Base-by-base conservation (phyloP, 495 filamentous ascomycete species). In the Penicillium steckii region DNA sequence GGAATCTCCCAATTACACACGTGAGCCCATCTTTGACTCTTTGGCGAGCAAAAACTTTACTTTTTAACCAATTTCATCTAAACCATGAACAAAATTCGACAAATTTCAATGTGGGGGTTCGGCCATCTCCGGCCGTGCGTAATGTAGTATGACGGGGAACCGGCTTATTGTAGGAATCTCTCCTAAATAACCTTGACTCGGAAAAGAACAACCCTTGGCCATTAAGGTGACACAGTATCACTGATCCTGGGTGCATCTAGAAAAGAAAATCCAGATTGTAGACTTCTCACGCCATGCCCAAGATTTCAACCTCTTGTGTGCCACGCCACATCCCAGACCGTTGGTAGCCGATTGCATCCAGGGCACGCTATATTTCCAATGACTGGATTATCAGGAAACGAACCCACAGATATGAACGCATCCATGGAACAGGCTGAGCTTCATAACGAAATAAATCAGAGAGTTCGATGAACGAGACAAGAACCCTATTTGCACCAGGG, bases 361-460 rank as follows among this genome's bases (percentile, higher is more conserved):
- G 43, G 30, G 40, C 46, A 23, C 27, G 9, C 37, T 18, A 22
- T 13, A 21, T 50, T 15, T 41, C 37, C 13, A 45, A 40, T 9
- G 15, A 38, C 49, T 54, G 18, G 29, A 44, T 48, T 18, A 48
- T 45, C 48, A 50, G 23, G 25, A 29, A 32, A 8, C 44, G 22
- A 29, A 18, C 29, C 35, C 41, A 52, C 21, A 48, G 41, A 52
- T 30, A 27, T 38, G 47, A 38, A 48, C 17, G 4, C 40, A 18
- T 49, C 48, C 47, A 51, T 64, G 50, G 15, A 46, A 61, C 57
- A 4, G 26, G 30, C 10, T 21, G 27, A 44, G 27, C 38, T 49
- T 29, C 38, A 42, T 33, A 4, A 23, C 47, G 15, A 15, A 17
- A 32, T 29, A 59, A 44, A 42, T 15, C 7, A 44, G 13, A 41